These are phyloP conservation scores for Coprinellus micaceus DNA, from an alignment of 768 basidiomycete species.

Conservation along the genomic window DNA sequence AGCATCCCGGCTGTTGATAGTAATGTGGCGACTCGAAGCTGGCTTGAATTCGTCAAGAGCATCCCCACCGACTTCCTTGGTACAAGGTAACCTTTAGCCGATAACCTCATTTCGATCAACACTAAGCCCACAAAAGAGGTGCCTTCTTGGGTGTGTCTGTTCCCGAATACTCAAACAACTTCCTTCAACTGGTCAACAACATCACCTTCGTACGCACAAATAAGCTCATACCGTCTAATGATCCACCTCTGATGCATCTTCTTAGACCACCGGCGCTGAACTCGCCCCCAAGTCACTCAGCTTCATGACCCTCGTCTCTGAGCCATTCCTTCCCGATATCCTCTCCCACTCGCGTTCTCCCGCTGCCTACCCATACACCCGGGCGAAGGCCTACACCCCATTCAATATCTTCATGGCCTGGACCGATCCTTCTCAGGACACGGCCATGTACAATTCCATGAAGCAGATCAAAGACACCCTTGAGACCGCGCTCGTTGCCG, in stretches of 20 bases:
- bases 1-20: constrained; percentile 30
- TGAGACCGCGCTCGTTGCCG: constrained; percentile 31
- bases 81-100: constrained; percentile 12
- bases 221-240: constrained; percentile 29
- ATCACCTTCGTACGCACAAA: constrained; percentile 55
- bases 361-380: constrained; percentile 49
- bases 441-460: constrained; percentile 47
- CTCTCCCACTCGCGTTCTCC: constrained; percentile 33
- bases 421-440: constrained; percentile 38
- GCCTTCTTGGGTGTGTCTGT: neutral
- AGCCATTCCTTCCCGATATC: constrained; percentile 44
- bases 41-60: constrained; percentile 12
- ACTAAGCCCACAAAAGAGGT: neutral
- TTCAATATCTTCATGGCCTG: constrained; percentile 48
- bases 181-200: constrained; percentile 1
- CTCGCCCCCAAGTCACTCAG: constrained; percentile 25
- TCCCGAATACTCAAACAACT: neutral
- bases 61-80: constrained; percentile 38
- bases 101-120: too few relatives aligned
- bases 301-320: constrained; percentile 45
- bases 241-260: constrained; percentile 40
- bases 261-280: constrained; percentile 28
- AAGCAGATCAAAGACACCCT: constrained; percentile 44
- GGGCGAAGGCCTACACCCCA: constrained; percentile 36
- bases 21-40: neutral